Evolutionary conservation across 441 rosid species (phyloP).

Genomic region (Dalechampia spathulata): DNA sequence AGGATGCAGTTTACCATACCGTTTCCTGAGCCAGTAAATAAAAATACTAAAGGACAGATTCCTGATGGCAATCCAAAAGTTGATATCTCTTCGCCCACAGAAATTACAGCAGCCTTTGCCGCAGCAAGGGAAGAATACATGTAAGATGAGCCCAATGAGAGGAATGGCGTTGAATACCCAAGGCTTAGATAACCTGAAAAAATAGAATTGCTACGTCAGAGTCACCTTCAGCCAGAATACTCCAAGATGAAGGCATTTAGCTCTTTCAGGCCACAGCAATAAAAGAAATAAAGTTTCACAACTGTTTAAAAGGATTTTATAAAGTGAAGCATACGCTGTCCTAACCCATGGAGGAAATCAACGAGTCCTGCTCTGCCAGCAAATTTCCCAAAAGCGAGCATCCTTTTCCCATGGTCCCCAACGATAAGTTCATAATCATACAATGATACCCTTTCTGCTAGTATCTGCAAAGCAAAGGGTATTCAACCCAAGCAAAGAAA

Average conservation of each 20-base stretch:
- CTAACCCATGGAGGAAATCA: slow-evolving; percentile 75
- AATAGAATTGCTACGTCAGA: not conserved
- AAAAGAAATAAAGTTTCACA: not conserved
- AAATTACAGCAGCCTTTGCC: slow-evolving; percentile 82
- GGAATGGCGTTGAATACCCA: slow-evolving; percentile 87
- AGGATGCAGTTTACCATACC: slow-evolving; percentile 34
- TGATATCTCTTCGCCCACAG: slow-evolving; percentile 89
- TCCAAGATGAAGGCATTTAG: no score
- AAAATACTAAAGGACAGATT: slow-evolving; percentile 81
- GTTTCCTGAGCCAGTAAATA: slow-evolving; percentile 83
- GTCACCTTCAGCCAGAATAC: slow-evolving; percentile 5
- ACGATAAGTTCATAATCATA: slow-evolving; percentile 90
- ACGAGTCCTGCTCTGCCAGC: slow-evolving; percentile 96
- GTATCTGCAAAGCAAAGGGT: slow-evolving; percentile 32
- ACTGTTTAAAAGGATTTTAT: not conserved
- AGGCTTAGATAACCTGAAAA: slow-evolving; percentile 69
- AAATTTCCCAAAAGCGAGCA: slow-evolving; percentile 83
- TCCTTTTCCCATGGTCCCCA: slow-evolving; percentile 61
- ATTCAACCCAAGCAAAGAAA: slow-evolving; percentile 3
- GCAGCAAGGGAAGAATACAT: slow-evolving; percentile 88
- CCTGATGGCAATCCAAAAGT: slow-evolving; percentile 71
- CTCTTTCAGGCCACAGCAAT: not conserved
- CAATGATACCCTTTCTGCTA: slow-evolving; percentile 60
- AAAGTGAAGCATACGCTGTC: slow-evolving; percentile 50
- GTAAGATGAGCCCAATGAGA: slow-evolving; percentile 75